Conservation (phyloP, 2,329 filamentous ascomycete species). For the Penicillium decumbens region DNA sequence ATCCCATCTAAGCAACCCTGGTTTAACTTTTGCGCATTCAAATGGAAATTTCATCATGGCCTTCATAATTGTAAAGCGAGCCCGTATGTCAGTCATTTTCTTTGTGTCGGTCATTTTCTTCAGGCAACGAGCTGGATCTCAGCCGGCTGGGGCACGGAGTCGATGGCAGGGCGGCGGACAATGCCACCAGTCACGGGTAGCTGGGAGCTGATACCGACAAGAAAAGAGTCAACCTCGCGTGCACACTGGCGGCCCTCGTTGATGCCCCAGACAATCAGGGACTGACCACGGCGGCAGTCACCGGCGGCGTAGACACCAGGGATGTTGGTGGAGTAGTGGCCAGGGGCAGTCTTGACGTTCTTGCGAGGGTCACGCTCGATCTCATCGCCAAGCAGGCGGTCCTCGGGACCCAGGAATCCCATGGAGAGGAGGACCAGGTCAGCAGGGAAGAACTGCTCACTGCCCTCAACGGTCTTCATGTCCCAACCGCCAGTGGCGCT, state of each 20-base stretch:
- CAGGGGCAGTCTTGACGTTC: conserved; percentile 89
- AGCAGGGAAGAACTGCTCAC: conserved; percentile 92
- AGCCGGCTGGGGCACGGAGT: conserved; percentile 36
- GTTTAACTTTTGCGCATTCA: conserved; percentile 9
- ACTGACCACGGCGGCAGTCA: conserved; percentile 92
- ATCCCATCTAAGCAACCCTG: conserved; percentile 7
- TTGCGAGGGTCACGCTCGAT: conserved; percentile 89
- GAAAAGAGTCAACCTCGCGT: conserved; percentile 83
- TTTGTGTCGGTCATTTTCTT: conserved; percentile 2
- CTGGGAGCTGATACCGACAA: conserved; percentile 68
- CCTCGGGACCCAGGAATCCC: conserved; percentile 94
- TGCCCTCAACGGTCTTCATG: conserved; percentile 95
- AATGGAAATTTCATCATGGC: conserved; percentile 2
- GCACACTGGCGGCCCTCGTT: conserved; percentile 93
- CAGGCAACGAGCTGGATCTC: conserved; percentile 31
- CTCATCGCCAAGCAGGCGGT: conserved; percentile 76
- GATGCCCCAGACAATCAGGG: conserved; percentile 96
- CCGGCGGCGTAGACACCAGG: conserved; percentile 88
- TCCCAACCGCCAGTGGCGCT: conserved; percentile 87
- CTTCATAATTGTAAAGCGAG: conserved; percentile 12
- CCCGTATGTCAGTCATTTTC: neutral
- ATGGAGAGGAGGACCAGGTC: conserved; percentile 92
- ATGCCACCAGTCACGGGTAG: conserved; percentile 92
- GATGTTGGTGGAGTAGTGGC: conserved; percentile 83
- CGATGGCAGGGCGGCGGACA: conserved; percentile 66